Percentiles rank a stretch among this genome's conserved stretches.
These are phyloP conservation scores for Ogataea saltuana DNA, from an alignment of 805 yeast species.

Conservation along the genomic window DNA sequence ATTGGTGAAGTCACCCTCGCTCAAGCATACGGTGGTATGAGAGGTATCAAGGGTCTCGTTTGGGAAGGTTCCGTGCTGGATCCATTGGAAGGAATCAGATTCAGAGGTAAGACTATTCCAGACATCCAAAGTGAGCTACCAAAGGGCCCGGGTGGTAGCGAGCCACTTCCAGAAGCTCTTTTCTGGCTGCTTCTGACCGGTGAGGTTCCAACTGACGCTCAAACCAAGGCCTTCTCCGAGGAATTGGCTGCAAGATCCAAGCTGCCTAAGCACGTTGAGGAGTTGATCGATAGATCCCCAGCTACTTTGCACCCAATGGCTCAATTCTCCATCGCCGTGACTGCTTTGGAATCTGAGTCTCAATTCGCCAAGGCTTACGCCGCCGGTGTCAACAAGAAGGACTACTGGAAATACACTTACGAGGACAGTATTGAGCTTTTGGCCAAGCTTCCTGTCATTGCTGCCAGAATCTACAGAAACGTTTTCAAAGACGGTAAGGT, in stretches of 20 bases:
- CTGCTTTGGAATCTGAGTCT: conserved; percentile 80
- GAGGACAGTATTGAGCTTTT: conserved; percentile 79
- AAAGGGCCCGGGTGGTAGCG: conserved; percentile 65
- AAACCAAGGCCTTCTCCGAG: conserved; percentile 67
- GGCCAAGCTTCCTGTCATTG: conserved; percentile 80
- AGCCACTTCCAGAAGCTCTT: conserved; percentile 74
- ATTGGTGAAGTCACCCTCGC: conserved; percentile 75
- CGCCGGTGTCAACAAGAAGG: conserved; percentile 76
- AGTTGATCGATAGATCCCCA: conserved; percentile 73
- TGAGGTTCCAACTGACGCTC: conserved; percentile 73
- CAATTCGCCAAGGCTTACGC: conserved; percentile 85
- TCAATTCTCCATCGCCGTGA: conserved; percentile 80
- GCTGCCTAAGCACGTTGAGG: conserved; percentile 76
- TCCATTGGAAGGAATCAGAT: conserved; percentile 82
- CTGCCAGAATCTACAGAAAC: conserved; percentile 82
- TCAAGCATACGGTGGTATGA: conserved; percentile 90
- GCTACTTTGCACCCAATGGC: conserved; percentile 85
- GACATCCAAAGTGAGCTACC: conserved; percentile 75
- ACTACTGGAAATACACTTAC: conserved; percentile 81
- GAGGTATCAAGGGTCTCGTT: conserved; percentile 81
- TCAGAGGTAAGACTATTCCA: conserved; percentile 82
- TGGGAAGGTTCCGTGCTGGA: conserved; percentile 90
- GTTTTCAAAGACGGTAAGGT: conserved; percentile 80
- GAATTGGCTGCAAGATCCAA: conserved; percentile 79
- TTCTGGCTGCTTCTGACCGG: conserved; percentile 85